phyloP scores from a whole-genome alignment of 2,329 filamentous ascomycete species.

The Septoria petroselini region DNA sequence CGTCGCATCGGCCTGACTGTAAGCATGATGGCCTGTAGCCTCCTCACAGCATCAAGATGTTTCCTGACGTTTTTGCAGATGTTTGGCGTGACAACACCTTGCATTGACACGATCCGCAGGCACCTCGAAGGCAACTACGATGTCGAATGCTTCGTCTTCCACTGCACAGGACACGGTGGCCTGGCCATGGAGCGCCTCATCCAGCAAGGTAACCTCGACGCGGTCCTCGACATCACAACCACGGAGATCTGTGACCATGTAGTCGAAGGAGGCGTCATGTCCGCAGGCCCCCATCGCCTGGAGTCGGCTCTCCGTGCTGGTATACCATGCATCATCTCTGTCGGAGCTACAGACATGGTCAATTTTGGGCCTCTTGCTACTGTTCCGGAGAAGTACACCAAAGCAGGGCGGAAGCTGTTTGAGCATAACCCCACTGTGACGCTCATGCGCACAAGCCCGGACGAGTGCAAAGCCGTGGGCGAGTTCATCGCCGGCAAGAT shows the following conservation, averaged over 20 bases:
- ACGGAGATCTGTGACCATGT: conserved; percentile 65
- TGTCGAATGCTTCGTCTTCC: conserved; percentile 64
- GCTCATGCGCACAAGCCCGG: conserved; percentile 60
- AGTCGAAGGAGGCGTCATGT: conserved; percentile 59
- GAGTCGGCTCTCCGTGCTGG: conserved; percentile 56
- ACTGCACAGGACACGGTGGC: conserved; percentile 67
- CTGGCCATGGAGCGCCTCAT: conserved; percentile 66
- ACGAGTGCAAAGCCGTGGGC: conserved; percentile 58
- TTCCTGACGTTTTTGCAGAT: too few species aligned
- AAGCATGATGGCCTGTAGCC: too few species aligned
- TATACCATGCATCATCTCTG: conserved; percentile 55
- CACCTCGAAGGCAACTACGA: conserved; percentile 48
- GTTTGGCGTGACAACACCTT: conserved; percentile 71
- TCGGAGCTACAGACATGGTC: conserved; percentile 57
- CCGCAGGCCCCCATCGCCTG: conserved; percentile 56
- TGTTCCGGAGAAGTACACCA: conserved; percentile 54
- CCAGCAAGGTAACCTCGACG: conserved; percentile 57
- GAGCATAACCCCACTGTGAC: conserved; percentile 67
- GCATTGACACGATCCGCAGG: conserved; percentile 55
- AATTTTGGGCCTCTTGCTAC: conserved; percentile 60
- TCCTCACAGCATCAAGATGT: too few species aligned
- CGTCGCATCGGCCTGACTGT: conserved; percentile 59
- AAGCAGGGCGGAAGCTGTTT: conserved; percentile 51
- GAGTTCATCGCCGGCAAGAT: conserved; percentile 56
- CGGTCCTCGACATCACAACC: conserved; percentile 67